phyloP scores from a whole-genome alignment of 2,329 filamentous ascomycete species.

The Aureobasidium vineae region DNA sequence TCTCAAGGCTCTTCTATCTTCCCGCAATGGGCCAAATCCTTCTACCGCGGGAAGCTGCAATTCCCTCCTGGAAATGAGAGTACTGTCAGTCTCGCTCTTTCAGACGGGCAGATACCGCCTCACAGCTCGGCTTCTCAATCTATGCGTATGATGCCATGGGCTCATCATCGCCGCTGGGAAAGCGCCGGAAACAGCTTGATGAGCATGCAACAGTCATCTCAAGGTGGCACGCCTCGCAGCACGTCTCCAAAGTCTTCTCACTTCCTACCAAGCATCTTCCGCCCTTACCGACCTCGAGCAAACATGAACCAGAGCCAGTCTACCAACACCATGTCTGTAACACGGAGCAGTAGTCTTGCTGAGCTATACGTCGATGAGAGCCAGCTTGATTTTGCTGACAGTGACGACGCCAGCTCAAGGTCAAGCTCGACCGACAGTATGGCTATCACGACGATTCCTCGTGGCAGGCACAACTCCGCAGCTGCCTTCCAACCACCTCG shows the following conservation, averaged over 20 bases:
- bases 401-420: background rate
- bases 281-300: slow-evolving; percentile 35
- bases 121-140: background rate
- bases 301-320: slow-evolving; percentile 28
- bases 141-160: slow-evolving; percentile 17
- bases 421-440: slow-evolving; percentile 27
- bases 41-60: slow-evolving; percentile 36
- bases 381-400: slow-evolving; percentile 12
- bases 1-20: slow-evolving; percentile 37
- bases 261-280: slow-evolving; percentile 40
- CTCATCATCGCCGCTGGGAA: slow-evolving; percentile 20
- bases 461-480: background rate
- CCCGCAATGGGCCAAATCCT: slow-evolving; percentile 40
- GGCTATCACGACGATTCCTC: slow-evolving; percentile 28
- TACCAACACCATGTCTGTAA: background rate
- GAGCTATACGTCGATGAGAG: slow-evolving; percentile 16
- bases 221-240: background rate
- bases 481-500: slow-evolving; percentile 5
- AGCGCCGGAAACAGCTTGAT: slow-evolving; percentile 23
- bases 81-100: slow-evolving; percentile 20
- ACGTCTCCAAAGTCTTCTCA: slow-evolving; percentile 33
- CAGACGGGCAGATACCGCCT: background rate
- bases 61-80: slow-evolving; percentile 29
- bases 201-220: background rate
- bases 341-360: slow-evolving; percentile 27